phyloP scores from a whole-genome alignment of 2,329 filamentous ascomycete genomes.

The Botrytis cinerea region DNA sequence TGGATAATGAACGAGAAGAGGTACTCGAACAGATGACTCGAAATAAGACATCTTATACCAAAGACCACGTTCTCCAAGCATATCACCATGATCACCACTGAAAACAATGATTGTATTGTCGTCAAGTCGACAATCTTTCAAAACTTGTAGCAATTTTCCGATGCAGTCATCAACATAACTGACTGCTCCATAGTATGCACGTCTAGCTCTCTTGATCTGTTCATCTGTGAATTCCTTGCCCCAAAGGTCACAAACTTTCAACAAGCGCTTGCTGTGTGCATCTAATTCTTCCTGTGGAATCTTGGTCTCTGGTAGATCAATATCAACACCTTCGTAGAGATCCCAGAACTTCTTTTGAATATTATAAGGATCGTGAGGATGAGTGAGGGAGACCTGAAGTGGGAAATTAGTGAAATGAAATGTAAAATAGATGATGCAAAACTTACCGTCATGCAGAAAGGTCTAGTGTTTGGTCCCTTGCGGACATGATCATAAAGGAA shows the following conservation, averaged over 20 bases:
- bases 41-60: conserved; percentile 99
- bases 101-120: conserved; percentile 91
- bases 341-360: conserved; percentile 96
- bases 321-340: conserved; percentile 84
- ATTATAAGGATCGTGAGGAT: conserved; percentile 93
- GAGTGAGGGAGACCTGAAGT: conserved; percentile 71
- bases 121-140: conserved; percentile 77
- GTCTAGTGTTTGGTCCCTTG: conserved; percentile 69
- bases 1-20: conserved; percentile 81
- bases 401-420: neutral
- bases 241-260: conserved; percentile 86
- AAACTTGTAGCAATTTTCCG: conserved; percentile 73
- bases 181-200: conserved; percentile 90
- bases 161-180: conserved; percentile 94
- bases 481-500: conserved; percentile 90
- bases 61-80: conserved; percentile 87
- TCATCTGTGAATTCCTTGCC: conserved; percentile 81
- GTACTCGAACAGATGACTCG: conserved; percentile 86
- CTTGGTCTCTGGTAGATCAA: conserved; percentile 75
- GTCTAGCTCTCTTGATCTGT: conserved; percentile 79
- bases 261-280: conserved; percentile 79
- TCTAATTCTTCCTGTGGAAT: conserved; percentile 83
- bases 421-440: neutral
- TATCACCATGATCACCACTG: conserved; percentile 91
- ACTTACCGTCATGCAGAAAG: conserved; percentile 74